phyloP scores from a whole-genome alignment of 805 yeast genomes.

The Yarrowia alimentaria region DNA sequence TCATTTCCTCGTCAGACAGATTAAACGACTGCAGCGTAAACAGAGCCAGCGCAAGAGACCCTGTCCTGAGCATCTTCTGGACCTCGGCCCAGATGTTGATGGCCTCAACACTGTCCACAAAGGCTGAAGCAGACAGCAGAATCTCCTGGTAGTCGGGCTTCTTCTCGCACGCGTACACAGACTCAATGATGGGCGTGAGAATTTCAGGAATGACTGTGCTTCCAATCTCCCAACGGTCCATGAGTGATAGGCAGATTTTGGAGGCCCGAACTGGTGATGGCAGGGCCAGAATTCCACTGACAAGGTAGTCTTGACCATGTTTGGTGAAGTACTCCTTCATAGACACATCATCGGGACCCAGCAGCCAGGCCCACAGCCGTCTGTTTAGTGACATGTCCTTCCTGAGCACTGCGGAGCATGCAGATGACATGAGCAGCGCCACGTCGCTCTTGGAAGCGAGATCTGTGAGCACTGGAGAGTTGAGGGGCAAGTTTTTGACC shows the following conservation, averaged over 20 bases:
- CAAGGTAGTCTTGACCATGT: slow-evolving; percentile 53
- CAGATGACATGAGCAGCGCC: slow-evolving; percentile 56
- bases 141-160: slow-evolving; percentile 44
- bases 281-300: slow-evolving; percentile 54
- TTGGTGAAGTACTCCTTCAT: slow-evolving; percentile 58
- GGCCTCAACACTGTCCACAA: slow-evolving; percentile 87
- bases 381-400: slow-evolving; percentile 94
- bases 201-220: slow-evolving; percentile 66
- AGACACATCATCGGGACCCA: slow-evolving; percentile 67
- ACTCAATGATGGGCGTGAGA: slow-evolving; percentile 60
- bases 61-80: slow-evolving; percentile 31
- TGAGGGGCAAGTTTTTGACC: slow-evolving; percentile 62
- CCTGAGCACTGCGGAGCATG: slow-evolving; percentile 66
- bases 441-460: slow-evolving; percentile 54
- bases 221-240: slow-evolving; percentile 96
- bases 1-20: slow-evolving; percentile 84
- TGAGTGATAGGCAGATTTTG: slow-evolving; percentile 64
- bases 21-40: slow-evolving; percentile 66
- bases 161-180: slow-evolving; percentile 42
- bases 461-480: slow-evolving; percentile 54
- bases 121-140: slow-evolving; percentile 57
- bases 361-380: slow-evolving; percentile 88
- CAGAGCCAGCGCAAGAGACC: slow-evolving; percentile 48
- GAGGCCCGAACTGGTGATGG: slow-evolving; percentile 35
- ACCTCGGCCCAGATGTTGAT: slow-evolving; percentile 62